Evolutionary conservation across 2,329 filamentous ascomycete genomes (phyloP), one percentile per base, ranked within the genome.

Genomic region (Knufia fluminis): DNA sequence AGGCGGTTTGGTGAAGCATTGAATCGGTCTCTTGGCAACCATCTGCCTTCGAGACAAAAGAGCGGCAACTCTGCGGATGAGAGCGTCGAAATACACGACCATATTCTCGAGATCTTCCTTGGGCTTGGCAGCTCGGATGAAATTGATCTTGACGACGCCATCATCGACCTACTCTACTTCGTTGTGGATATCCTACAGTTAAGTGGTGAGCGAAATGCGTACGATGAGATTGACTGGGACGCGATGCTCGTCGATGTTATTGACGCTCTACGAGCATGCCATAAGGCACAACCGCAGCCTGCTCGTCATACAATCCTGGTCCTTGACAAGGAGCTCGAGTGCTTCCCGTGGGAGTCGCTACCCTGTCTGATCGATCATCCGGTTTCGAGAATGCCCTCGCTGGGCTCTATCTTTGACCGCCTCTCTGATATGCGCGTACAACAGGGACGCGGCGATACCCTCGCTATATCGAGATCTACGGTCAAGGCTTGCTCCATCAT

Each of bases 161-260:
- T 98, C n/a, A 88, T 84, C 57, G 92, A 98, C 63, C 71, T 98
- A 23, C 77, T 98, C 2, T 97, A 96, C 68, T 97, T 97, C 63
- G 86, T 97, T 1, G 83, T 98, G 4, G 92, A 98, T 60, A 90
- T 97, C 46, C 74, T 98, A 2, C 92, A 97, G 64, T 97, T 98
- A 66, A 87, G 95, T 59, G 92, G 92, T 14, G 94, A 98, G 68
- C 79, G 82, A 42, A 98, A 97, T 62, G 92, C 94, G 0, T 96
- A 96, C 66, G 92, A 98, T 59, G 92, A 98, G 68, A 86, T 98
- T 54, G 91, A 97, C 66, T 94, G 97, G 62, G 92, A 98, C 58
- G 71, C 76, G 57, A 94, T 98, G 79, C 81, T 90, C 3, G 76
- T 97, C 33, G 89, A 95, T 59, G 87, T 86, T 0, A 77, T 88